Conservation (phyloP, 2,329 filamentous ascomycete genomes). For the Talaromyces verruculosus region DNA sequence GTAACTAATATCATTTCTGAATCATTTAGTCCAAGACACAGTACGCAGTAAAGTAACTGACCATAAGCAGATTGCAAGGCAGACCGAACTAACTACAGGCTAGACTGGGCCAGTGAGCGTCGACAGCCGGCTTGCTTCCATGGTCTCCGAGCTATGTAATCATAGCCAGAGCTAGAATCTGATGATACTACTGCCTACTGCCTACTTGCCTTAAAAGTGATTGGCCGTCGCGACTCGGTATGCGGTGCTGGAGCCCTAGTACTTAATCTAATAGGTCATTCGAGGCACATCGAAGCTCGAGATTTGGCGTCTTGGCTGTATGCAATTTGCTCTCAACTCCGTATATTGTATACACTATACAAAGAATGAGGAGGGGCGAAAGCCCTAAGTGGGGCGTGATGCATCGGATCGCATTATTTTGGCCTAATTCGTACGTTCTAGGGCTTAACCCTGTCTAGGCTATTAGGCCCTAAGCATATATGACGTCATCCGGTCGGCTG, state of each 20-base stretch:
- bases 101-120: neutral
- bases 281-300: neutral
- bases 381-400: too few species aligned
- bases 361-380: neutral
- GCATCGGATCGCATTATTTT: neutral
- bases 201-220: neutral
- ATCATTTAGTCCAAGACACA: too few species aligned
- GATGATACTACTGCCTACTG: neutral
- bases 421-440: neutral
- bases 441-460: conserved; percentile 31
- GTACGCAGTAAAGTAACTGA: too few species aligned
- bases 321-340: neutral
- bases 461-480: too few species aligned
- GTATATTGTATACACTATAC: neutral
- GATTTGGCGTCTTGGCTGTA: neutral
- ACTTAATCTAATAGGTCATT: neutral
- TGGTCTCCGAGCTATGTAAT: neutral
- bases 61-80: neutral
- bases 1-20: neutral
- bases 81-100: neutral
- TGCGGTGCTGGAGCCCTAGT: neutral
- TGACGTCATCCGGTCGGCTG: too few species aligned
- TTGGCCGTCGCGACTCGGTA: neutral
- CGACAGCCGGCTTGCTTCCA: neutral
- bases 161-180: too few species aligned